Conservation (phyloP, 345 rosid species). For the Viola odorata region DNA sequence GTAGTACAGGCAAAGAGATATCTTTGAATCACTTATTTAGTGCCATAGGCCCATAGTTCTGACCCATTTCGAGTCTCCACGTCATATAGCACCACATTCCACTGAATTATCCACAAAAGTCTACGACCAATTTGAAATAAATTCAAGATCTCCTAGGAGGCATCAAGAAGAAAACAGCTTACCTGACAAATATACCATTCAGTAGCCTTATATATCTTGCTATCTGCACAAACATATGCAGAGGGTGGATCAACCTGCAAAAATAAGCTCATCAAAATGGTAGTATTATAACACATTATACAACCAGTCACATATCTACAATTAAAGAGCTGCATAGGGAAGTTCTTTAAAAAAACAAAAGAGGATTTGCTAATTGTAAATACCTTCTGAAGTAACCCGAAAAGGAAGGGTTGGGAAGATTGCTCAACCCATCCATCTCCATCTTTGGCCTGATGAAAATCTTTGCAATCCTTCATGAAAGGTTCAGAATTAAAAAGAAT, state of each 20-base stretch:
- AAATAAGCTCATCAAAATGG: not conserved
- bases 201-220: constrained; percentile 83
- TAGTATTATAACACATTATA: not conserved
- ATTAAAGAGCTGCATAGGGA: too few relatives aligned
- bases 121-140: too few relatives aligned
- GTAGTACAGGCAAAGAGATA: too few relatives aligned
- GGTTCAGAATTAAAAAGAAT: constrained; percentile 13
- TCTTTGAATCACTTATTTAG: too few relatives aligned
- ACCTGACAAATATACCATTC: constrained; percentile 99
- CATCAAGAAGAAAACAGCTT: constrained; percentile 13
- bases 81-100: too few relatives aligned
- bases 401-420: constrained; percentile 66
- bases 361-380: constrained; percentile 1
- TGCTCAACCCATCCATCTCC: constrained; percentile 99
- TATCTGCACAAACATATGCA: constrained; percentile 89
- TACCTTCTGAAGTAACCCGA: constrained; percentile 90
- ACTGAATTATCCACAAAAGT: too few relatives aligned
- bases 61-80: too few relatives aligned
- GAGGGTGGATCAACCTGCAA: constrained; percentile 71
- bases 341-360: too few relatives aligned
- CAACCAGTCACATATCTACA: constrained; percentile 1
- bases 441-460: constrained; percentile 91
- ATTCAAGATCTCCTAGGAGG: too few relatives aligned
- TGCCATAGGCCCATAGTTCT: too few relatives aligned
- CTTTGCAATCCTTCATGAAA: constrained; percentile 74